phyloP scores from a whole-genome alignment of 768 basidiomycete species.

The Sporobolomyces pararoseus region DNA sequence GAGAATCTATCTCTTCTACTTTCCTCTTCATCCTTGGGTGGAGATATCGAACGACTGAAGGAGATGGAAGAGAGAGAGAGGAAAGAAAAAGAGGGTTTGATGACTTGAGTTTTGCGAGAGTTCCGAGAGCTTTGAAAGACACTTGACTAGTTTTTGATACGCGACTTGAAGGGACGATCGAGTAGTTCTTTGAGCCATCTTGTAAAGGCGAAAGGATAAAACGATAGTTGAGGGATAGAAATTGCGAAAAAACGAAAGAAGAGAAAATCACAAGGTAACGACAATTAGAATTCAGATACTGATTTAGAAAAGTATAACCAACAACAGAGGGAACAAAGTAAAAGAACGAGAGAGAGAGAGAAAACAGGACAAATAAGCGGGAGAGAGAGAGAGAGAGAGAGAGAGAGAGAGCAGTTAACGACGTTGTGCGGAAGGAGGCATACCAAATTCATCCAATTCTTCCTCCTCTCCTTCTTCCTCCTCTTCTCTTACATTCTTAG shows the following conservation, averaged over 20 bases:
- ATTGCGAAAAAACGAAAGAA: neutral
- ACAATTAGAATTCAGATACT: neutral
- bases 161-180: no score
- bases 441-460: constrained; percentile 35
- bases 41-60: no score
- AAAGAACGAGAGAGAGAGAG: neutral
- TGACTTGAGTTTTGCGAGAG: no score
- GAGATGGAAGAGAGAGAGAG: no score
- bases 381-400: neutral
- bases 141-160: no score
- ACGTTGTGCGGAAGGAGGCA: constrained; percentile 32
- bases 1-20: neutral
- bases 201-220: no score
- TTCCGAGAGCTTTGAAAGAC: no score
- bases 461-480: neutral
- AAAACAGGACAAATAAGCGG: neutral
- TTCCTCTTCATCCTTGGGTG: no score
- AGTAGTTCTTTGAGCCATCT: no score
- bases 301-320: neutral
- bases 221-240: neutral
- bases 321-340: neutral
- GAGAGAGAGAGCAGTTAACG: neutral
- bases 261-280: neutral
- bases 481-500: neutral
- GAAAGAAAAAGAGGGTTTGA: no score